Percentiles rank a stretch among this genome's conserved stretches.
Conservation (phyloP, 208 protist species). For the Leptomonas seymouri region DNA sequence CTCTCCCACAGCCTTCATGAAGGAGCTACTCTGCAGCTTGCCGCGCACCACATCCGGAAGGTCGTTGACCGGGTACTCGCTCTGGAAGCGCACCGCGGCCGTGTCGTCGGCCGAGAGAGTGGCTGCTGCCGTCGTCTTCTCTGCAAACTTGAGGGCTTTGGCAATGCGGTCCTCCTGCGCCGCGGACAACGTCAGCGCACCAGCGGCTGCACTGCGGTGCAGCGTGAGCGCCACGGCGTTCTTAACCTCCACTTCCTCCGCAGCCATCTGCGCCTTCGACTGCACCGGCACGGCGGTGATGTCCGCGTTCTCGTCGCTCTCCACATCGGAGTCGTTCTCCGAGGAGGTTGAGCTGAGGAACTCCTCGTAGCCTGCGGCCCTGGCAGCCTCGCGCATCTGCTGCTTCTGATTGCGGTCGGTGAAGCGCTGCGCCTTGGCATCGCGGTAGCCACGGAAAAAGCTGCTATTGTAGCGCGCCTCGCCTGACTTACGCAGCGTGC, state of each 20-base stretch:
- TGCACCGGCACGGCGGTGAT: constrained; percentile 34
- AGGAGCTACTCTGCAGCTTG: constrained; percentile 58
- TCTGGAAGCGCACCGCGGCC: constrained; percentile 69
- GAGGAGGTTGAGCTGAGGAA: constrained; percentile 59
- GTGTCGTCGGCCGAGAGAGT: constrained; percentile 30
- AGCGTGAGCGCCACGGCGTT: constrained; percentile 33
- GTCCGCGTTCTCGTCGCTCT: constrained; percentile 37
- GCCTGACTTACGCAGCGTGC: constrained; percentile 74
- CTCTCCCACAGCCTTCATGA: constrained; percentile 64
- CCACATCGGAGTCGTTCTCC: constrained; percentile 48
- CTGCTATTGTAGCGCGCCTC: constrained; percentile 57
- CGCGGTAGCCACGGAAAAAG: constrained; percentile 81
- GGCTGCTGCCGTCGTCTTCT: constrained; percentile 69
- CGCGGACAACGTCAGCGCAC: constrained; percentile 29
- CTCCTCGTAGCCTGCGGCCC: constrained; percentile 75
- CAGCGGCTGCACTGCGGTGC: constrained; percentile 8
- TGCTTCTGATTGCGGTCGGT: constrained; percentile 67
- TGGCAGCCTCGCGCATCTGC: constrained; percentile 60
- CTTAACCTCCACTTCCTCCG: constrained; percentile 14
- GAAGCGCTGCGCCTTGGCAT: constrained; percentile 60
- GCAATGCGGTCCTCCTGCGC: constrained; percentile 60
- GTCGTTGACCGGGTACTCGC: constrained; percentile 88
- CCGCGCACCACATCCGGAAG: constrained; percentile 65
- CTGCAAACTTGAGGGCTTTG: constrained; percentile 71
- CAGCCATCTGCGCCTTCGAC: constrained; percentile 5